Conservation (phyloP, 257 asterid species). For the Nicotiana tomentosiformis region DNA sequence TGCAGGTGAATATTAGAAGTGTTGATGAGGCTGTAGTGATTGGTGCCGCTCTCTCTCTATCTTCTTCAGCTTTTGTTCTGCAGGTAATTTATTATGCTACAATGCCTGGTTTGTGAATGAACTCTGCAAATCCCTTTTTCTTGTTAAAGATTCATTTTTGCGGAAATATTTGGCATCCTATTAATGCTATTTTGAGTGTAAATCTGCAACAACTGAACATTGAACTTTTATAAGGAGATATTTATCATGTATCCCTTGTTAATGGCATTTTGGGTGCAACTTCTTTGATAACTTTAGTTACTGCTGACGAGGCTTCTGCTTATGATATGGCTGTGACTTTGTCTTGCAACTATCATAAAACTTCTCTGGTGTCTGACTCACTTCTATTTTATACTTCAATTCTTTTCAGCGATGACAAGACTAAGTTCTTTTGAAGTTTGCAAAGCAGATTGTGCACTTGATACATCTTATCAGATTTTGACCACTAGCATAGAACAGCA, state of each 20-base stretch:
- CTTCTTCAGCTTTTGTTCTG: constrained; percentile 97
- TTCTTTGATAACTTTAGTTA: background rate
- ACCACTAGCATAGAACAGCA: background rate
- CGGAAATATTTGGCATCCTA: background rate
- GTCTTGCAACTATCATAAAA: background rate
- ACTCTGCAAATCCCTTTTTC: background rate
- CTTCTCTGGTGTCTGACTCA: background rate
- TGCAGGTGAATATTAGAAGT: constrained; percentile 95
- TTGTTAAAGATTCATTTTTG: constrained; percentile 1
- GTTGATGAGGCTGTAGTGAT: constrained; percentile 97
- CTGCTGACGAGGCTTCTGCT: background rate
- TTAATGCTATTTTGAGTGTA: background rate
- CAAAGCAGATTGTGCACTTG: background rate
- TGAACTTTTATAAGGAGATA: background rate
- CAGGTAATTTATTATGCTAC: constrained; percentile 48
- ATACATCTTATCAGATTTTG: background rate
- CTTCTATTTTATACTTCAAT: background rate
- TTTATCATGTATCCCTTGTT: background rate
- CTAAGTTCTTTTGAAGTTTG: background rate
- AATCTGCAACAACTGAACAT: too few species aligned
- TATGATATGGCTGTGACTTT: background rate
- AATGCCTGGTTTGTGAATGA: background rate
- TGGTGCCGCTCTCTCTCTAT: constrained; percentile 96
- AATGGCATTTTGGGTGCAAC: background rate
- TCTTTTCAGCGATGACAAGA: background rate